Evolutionary conservation across 108 stramenopile genomes (phyloP), one percentile per base, ranked within the genome.

Genomic region (Cyclotella atomus): DNA sequence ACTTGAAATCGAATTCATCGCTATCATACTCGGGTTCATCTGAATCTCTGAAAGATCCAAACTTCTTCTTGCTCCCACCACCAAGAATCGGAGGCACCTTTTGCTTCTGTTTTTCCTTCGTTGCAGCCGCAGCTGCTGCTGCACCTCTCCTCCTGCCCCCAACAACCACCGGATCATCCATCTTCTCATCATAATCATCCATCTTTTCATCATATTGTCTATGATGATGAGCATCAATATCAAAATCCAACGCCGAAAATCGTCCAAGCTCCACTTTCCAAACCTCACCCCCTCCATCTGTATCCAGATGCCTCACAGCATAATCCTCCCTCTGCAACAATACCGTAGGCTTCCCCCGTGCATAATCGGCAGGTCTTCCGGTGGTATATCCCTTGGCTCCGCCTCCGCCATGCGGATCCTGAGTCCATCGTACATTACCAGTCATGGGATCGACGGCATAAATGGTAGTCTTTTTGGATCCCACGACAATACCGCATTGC

Each of bases 281-380:
- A 28, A 83, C 76, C 57, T 86, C 78, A 33, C 62, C 49, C 20
- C 94, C 94, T 19, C 81, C 85, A 17, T 78, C 79, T 0, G 86
- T 73, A 59, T 88, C 87, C 9, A 93, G 65, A 34, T 92, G 88
- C 27, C 87, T 76, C 14, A 93, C 86, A 10, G 78, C 34, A 23
- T 88, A 88, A 69, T 95, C 94, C 65, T 90, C 86, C 47, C 94
- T 74, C 68, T 93, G 94, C 47, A 95, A 66, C 17, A 95, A 65
- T 14, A 95, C 83, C 12, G 74, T 83, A 43, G 60, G 38, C 53
- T 69, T 53, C 30, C 60, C 38, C 2, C 68, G n/a, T n/a, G n/a
- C 6, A 5, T 45, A 30, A 46, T 59, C 20, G 25, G 68, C 68
- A 3, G 74, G 81, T 53, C 65, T 38, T 20, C 38, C 52, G 25